A percentile compares a stretch with the other conserved stretches of the same genome.
These are phyloP conservation scores for Cystofilobasidium macerans DNA, from an alignment of 768 basidiomycete species.

Conservation along the genomic window DNA sequence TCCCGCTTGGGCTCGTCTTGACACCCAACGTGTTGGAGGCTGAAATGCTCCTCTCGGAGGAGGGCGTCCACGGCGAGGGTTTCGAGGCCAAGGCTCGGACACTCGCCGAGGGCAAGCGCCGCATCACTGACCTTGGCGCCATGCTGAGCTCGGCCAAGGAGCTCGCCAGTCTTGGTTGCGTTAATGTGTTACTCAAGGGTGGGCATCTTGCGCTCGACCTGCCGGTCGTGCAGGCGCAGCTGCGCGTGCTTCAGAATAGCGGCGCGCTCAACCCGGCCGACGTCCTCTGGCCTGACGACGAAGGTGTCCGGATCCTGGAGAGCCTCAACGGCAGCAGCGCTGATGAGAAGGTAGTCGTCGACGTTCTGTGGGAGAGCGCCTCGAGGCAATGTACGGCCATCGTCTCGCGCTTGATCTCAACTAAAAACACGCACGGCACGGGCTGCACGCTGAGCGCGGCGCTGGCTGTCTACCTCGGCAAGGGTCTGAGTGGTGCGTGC, in stretches of 20 bases:
- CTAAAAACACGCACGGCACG: slow-evolving; percentile 64
- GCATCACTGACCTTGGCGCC: slow-evolving; percentile 41
- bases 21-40: slow-evolving; percentile 82
- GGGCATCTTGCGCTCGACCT: slow-evolving; percentile 54
- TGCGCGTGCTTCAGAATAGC: slow-evolving; percentile 45
- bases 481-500: slow-evolving; percentile 13
- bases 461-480: slow-evolving; percentile 45
- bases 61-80: slow-evolving; percentile 29
- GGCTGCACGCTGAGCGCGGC: slow-evolving; percentile 86
- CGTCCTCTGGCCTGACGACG: slow-evolving; percentile 19
- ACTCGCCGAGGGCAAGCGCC: slow-evolving; percentile 28
- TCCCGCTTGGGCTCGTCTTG: slow-evolving; percentile 60
- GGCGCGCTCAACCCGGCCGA: background rate
- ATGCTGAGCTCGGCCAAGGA: slow-evolving; percentile 52
- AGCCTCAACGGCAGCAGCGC: background rate
- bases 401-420: slow-evolving; percentile 48
- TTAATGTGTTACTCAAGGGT: slow-evolving; percentile 68
- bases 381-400: slow-evolving; percentile 28
- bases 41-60: slow-evolving; percentile 50
- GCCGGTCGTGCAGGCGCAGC: slow-evolving; percentile 41
- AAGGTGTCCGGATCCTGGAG: slow-evolving; percentile 12
- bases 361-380: slow-evolving; percentile 47
- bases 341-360: slow-evolving; percentile 47
- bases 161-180: slow-evolving; percentile 45
- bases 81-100: slow-evolving; percentile 36